phyloP scores from a whole-genome alignment of 148 eudicot species.

The Rhododendron vialii region DNA sequence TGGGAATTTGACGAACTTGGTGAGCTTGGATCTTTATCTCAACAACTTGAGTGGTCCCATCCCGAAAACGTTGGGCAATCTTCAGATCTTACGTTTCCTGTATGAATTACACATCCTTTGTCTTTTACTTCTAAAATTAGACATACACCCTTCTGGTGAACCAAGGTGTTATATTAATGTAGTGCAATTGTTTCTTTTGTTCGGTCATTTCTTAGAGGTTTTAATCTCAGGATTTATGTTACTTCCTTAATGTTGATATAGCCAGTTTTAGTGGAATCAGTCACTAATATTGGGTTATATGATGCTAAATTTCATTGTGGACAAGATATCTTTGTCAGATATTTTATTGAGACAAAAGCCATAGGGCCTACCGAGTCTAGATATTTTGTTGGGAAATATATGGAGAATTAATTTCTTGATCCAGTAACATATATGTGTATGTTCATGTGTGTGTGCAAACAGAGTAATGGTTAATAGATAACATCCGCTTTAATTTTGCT shows the following conservation, averaged over 20 bases:
- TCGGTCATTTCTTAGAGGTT: neutral
- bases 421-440: neutral
- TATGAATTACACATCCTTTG: slow-evolving; percentile 35
- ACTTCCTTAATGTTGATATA: neutral
- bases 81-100: slow-evolving; percentile 63
- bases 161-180: no score
- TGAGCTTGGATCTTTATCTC: slow-evolving; percentile 85
- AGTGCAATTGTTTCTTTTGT: neutral
- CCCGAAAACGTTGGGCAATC: slow-evolving; percentile 64
- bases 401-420: neutral
- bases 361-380: neutral
- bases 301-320: neutral
- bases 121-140: neutral
- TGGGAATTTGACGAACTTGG: slow-evolving; percentile 64
- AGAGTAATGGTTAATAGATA: neutral
- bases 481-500: neutral
- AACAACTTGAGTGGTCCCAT: slow-evolving; percentile 12
- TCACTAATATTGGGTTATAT: neutral
- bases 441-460: neutral
- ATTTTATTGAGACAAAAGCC: neutral
- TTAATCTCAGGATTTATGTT: neutral
- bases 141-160: no score
- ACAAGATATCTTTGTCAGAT: neutral
- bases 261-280: neutral
- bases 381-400: neutral